Percentiles rank a stretch among this genome's conserved stretches.
Evolutionary conservation across 495 filamentous ascomycete genomes (phyloP).

Genomic region (Entonaema liquescens): DNA sequence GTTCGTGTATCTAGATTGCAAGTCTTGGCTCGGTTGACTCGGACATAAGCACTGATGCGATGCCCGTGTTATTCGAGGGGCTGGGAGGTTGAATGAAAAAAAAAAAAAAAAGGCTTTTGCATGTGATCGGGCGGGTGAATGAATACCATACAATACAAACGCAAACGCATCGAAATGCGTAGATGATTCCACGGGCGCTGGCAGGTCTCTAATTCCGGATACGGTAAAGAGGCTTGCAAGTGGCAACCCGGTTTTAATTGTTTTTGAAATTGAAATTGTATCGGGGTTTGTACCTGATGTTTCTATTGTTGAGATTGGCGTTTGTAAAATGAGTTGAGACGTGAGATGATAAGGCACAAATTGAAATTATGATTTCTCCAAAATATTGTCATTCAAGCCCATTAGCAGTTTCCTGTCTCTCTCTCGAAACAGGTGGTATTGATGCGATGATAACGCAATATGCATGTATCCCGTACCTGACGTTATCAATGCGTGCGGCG

Average conservation of each 20-base stretch:
- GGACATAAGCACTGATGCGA: not conserved
- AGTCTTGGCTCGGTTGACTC: conserved; percentile 2
- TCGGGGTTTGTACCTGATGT: not conserved
- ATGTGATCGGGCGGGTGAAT: not conserved
- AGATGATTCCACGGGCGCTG: conserved; percentile 27
- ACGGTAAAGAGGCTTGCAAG: not conserved
- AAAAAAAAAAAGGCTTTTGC: not conserved
- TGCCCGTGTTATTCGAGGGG: not conserved
- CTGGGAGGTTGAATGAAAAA: not conserved
- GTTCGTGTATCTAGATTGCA: conserved; percentile 2
- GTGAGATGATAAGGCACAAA: not conserved
- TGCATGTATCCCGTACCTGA: conserved; percentile 20
- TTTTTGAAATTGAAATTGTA: not conserved
- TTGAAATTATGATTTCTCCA: not conserved
- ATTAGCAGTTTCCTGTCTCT: not conserved
- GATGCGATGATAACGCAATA: conserved; percentile 33
- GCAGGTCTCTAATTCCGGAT: not conserved
- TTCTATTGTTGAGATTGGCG: not conserved
- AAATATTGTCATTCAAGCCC: not conserved
- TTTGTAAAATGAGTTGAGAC: not conserved
- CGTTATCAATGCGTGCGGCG: conserved; percentile 21
- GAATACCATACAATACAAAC: not conserved
- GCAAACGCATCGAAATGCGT: conserved; percentile 25
- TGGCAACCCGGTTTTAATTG: not conserved
- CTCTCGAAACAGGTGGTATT: too few species aligned